Evolutionary conservation across 306 rosid species (phyloP).

Genomic region (Begonia peltatifolia): DNA sequence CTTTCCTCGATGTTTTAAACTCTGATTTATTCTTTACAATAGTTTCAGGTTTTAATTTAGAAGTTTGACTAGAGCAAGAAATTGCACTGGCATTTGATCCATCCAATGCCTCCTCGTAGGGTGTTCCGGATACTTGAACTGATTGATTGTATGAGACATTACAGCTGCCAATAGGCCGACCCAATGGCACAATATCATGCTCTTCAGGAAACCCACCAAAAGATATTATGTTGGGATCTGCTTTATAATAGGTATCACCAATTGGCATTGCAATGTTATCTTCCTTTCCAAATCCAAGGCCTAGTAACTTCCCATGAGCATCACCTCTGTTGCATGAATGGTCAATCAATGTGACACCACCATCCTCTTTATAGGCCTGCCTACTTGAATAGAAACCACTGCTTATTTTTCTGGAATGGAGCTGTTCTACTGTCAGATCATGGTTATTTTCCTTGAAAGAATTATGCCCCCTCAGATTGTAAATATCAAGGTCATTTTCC

Average conservation of each 20-base stretch:
- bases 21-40: constrained; percentile 44
- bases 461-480: constrained; percentile 4
- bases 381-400: constrained; percentile 26
- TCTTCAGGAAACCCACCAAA: constrained; percentile 60
- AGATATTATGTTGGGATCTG: constrained; percentile 32
- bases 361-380: constrained; percentile 37
- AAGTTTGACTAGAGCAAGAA: constrained; percentile 13
- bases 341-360: constrained; percentile 26
- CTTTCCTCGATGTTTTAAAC: constrained; percentile 40
- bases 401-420: constrained; percentile 31
- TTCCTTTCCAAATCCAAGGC: constrained; percentile 25
- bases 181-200: constrained; percentile 37
- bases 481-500: constrained; percentile 31
- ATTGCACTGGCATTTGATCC: constrained; percentile 30
- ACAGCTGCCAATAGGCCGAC: constrained; percentile 33
- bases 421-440: constrained; percentile 25
- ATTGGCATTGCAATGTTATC: constrained; percentile 28
- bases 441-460: constrained; percentile 24
- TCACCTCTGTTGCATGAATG: constrained; percentile 35
- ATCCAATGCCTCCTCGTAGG: constrained; percentile 28
- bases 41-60: constrained; percentile 32
- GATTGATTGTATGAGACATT: constrained; percentile 43
- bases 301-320: constrained; percentile 28
- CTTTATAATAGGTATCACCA: constrained; percentile 34
- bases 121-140: constrained; percentile 31